Conservation (phyloP, 2,329 filamentous ascomycete species). For the Magnaporthiopsis rhizophila region DNA sequence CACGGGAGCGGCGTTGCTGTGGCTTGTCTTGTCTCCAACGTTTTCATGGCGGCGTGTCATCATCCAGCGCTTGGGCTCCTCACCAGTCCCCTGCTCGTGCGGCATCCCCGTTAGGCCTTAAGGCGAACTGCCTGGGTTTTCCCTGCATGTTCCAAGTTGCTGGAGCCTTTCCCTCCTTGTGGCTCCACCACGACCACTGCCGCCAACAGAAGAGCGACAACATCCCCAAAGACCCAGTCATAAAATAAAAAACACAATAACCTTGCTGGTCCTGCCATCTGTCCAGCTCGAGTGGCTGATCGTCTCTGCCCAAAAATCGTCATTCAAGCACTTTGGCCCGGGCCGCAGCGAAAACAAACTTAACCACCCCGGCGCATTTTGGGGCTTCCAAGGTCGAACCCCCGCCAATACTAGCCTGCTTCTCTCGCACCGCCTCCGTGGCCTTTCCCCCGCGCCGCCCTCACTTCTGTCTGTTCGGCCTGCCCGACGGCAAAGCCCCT, state of each 20-base stretch:
- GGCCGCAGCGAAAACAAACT: not conserved
- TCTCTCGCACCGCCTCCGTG: not conserved
- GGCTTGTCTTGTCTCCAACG: not conserved
- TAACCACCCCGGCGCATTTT: not conserved
- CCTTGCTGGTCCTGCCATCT: not conserved
- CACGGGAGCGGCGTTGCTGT: not conserved
- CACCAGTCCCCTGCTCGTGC: too few species aligned
- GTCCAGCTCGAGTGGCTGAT: not conserved
- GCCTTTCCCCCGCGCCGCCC: not conserved
- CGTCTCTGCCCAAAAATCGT: conserved; percentile 4
- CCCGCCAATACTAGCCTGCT: not conserved
- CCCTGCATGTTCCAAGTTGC: not conserved
- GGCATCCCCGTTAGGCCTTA: too few species aligned
- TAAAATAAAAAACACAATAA: not conserved
- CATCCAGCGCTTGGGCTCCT: not conserved
- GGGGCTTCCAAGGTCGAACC: not conserved
- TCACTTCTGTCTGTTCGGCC: not conserved
- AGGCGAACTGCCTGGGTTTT: not conserved
- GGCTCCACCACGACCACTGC: not conserved
- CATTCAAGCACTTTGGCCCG: not conserved
- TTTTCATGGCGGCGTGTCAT: not conserved
- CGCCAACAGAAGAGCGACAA: not conserved
- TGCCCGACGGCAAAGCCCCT: not conserved
- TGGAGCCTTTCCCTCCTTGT: not conserved
- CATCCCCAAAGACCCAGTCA: not conserved